These are phyloP conservation scores for Dendrocalamus latiflorus DNA, from an alignment of 202 grass and related monocot genomes.

Conservation along the genomic window DNA sequence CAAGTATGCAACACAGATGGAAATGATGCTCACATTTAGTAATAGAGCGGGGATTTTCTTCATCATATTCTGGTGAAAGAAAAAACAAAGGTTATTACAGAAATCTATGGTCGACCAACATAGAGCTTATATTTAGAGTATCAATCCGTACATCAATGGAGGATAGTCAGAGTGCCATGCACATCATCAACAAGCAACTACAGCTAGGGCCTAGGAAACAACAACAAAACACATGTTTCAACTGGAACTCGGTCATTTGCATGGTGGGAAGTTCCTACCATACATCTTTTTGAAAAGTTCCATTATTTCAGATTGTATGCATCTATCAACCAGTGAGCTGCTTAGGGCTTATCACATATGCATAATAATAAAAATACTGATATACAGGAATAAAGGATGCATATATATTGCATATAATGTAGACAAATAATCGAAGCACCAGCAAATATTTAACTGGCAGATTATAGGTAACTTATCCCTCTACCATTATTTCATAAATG, in stretches of 20 bases:
- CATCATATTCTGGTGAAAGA: slow-evolving; percentile 68
- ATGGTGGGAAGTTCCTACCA: neutral
- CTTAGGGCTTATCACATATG: neutral
- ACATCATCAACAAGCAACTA: neutral
- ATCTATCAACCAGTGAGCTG: neutral
- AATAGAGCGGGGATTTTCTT: slow-evolving; percentile 73
- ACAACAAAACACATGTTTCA: neutral
- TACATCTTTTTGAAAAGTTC: neutral
- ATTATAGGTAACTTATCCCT: neutral
- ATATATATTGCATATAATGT: neutral
- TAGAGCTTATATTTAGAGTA: neutral
- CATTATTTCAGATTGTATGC: too few relatives aligned
- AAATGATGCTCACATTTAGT: slow-evolving; percentile 87
- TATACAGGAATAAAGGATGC: neutral
- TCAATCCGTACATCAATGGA: neutral
- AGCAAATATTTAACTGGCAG: neutral
- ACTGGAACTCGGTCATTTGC: neutral
- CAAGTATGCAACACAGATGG: slow-evolving; percentile 86
- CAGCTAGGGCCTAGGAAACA: neutral
- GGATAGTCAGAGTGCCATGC: too few relatives aligned
- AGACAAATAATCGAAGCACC: neutral
- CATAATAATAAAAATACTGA: neutral
- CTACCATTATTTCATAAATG: neutral
- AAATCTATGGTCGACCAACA: neutral
- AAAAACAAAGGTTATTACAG: slow-evolving; percentile 16